Evolutionary conservation across 164 flowering plant genomes (phyloP).

Genomic region (Nelumbo lutea): DNA sequence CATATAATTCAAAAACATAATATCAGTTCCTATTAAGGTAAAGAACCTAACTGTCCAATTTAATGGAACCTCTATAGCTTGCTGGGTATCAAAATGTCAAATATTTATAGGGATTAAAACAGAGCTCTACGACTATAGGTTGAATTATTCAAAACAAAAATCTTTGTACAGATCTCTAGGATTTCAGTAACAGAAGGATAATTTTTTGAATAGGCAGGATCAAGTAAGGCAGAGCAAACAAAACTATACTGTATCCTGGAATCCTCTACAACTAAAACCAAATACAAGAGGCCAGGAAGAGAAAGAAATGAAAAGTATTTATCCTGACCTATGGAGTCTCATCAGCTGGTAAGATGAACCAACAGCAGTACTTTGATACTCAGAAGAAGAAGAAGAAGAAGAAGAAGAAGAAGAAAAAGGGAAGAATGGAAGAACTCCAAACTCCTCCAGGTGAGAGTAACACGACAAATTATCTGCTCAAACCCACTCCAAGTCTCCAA

Average conservation of each 20-base stretch:
- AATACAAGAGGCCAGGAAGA: conserved; percentile 5
- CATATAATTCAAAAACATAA: neutral
- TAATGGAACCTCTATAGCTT: neutral
- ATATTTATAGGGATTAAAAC: conserved; percentile 1
- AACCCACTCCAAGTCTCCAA: conserved; percentile 9
- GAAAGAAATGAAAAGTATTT: conserved; percentile 5
- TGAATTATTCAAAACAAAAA: neutral
- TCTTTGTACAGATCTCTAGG: conserved; percentile 1
- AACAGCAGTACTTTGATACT: conserved; percentile 3
- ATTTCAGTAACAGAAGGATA: neutral
- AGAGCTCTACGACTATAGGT: neutral
- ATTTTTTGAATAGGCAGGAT: conserved; percentile 3
- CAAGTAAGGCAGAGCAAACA: neutral
- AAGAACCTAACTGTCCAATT: neutral
- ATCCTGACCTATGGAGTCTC: conserved; percentile 16
- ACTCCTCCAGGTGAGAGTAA: conserved; percentile 9
- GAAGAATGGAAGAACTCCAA: neutral
- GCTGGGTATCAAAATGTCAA: neutral
- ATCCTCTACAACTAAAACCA: conserved; percentile 6
- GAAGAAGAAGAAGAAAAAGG: conserved; percentile 5
- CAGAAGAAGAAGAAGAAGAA: conserved; percentile 6
- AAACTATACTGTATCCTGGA: conserved; percentile 1
- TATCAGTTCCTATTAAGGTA: neutral
- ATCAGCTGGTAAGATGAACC: conserved; percentile 4
- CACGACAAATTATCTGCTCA: conserved; percentile 4